Evolutionary conservation across 345 rosid species (phyloP).

Genomic region (Citrus australasica): DNA sequence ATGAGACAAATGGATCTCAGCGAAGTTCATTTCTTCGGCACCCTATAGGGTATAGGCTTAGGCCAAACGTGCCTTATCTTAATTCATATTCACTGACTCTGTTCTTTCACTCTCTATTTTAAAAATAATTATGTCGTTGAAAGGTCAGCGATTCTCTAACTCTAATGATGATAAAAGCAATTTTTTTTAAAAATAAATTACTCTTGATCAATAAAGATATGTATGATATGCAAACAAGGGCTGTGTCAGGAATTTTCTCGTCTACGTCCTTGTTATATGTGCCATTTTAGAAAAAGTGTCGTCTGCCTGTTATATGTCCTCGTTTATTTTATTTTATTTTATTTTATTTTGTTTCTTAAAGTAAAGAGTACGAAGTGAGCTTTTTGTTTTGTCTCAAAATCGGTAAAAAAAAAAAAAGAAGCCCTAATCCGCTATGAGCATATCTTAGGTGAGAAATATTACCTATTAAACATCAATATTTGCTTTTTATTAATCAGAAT

Average conservation of each 20-base stretch:
- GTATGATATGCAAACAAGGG: neutral
- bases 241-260: conserved; percentile 1
- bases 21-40: neutral
- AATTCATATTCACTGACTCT: neutral
- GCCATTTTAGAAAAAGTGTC: neutral
- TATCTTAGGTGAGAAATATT: too few species aligned
- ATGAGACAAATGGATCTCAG: neutral
- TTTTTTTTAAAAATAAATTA: neutral
- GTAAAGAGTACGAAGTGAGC: neutral
- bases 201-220: neutral
- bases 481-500: too few species aligned
- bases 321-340: neutral
- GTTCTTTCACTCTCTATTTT: neutral
- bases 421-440: neutral
- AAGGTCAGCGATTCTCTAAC: neutral
- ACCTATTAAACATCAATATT: too few species aligned
- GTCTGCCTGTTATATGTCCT: neutral
- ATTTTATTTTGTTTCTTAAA: neutral
- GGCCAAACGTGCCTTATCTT: too few species aligned
- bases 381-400: neutral
- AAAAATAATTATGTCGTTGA: conserved; percentile 16
- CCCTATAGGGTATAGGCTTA: too few species aligned
- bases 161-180: neutral
- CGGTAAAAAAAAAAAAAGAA: too few species aligned
- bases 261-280: neutral